Conservation (phyloP, 805 yeast genomes). For the baker's yeast (Saccharomyces cerevisiae) region DNA sequence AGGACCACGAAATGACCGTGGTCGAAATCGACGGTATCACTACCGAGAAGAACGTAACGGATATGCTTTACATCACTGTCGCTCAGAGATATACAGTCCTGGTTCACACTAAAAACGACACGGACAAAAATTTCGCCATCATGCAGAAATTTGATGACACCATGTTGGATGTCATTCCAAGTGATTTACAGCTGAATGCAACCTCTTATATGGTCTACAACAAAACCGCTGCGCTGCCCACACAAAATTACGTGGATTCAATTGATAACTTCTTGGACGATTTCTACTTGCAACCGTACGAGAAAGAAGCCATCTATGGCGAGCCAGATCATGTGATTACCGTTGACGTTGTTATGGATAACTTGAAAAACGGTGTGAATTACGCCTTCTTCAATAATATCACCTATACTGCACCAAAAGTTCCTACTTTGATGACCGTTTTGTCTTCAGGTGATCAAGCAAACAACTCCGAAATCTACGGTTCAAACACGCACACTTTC, state of each 20-base stretch:
- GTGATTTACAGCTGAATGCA: constrained; percentile 55
- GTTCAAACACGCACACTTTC: constrained; percentile 68
- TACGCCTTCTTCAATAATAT: constrained; percentile 94
- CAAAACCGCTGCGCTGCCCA: constrained; percentile 34
- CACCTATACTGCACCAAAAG: constrained; percentile 70
- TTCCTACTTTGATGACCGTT: constrained; percentile 79
- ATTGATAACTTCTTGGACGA: constrained; percentile 61
- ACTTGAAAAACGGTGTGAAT: constrained; percentile 77
- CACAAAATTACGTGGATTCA: constrained; percentile 38
- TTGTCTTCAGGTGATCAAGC: constrained; percentile 59
- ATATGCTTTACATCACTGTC: constrained; percentile 67
- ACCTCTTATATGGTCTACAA: constrained; percentile 68
- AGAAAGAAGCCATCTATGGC: constrained; percentile 44
- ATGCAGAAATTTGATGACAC: constrained; percentile 72
- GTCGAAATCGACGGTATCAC: constrained; percentile 90
- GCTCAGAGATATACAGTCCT: constrained; percentile 89
- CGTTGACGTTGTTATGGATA: constrained; percentile 76
- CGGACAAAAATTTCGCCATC: constrained; percentile 68
- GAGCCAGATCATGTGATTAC: constrained; percentile 63
- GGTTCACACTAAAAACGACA: constrained; percentile 58
- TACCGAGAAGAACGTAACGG: constrained; percentile 66
- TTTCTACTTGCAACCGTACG: constrained; percentile 59
- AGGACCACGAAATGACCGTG: constrained; percentile 78
- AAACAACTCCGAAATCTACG: constrained; percentile 49
- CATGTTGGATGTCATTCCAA: constrained; percentile 74